phyloP scores from a whole-genome alignment of 169 alveolate species.

The Amoebophrya sp. region DNA sequence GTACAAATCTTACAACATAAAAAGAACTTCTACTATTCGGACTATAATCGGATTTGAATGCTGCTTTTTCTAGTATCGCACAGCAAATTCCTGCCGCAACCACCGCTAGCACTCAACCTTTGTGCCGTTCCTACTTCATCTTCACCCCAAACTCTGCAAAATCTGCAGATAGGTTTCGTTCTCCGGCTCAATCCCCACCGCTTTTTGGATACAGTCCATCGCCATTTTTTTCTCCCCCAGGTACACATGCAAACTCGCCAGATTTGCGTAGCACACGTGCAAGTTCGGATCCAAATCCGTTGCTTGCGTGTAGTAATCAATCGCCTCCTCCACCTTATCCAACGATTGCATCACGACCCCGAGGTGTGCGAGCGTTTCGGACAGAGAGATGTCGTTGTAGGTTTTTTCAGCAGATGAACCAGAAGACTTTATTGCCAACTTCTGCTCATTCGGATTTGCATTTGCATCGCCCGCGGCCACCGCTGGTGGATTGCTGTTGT shows the following conservation, averaged over 20 bases:
- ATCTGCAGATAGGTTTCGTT: no score
- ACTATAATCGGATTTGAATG: no score
- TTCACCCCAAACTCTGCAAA: no score
- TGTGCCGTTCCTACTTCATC: no score
- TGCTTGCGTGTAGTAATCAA: background rate
- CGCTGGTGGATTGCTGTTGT: no score
- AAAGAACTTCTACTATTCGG: no score
- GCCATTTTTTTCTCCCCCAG: background rate
- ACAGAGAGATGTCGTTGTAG: background rate
- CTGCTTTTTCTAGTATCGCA: no score
- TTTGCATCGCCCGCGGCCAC: background rate
- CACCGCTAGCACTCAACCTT: no score
- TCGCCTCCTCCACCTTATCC: background rate
- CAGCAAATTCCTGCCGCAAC: no score
- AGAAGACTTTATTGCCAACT: no score
- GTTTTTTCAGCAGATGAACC: no score
- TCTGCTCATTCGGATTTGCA: background rate
- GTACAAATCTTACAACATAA: no score
- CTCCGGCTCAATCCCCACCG: background rate
- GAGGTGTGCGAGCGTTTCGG: background rate
- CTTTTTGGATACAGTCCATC: background rate
- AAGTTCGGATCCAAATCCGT: background rate
- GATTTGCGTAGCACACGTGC: conserved; percentile 8
- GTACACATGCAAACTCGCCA: background rate
- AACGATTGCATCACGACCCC: background rate